phyloP scores from a whole-genome alignment of 192 early-diverging fungal species.

The Backusella westeae region DNA sequence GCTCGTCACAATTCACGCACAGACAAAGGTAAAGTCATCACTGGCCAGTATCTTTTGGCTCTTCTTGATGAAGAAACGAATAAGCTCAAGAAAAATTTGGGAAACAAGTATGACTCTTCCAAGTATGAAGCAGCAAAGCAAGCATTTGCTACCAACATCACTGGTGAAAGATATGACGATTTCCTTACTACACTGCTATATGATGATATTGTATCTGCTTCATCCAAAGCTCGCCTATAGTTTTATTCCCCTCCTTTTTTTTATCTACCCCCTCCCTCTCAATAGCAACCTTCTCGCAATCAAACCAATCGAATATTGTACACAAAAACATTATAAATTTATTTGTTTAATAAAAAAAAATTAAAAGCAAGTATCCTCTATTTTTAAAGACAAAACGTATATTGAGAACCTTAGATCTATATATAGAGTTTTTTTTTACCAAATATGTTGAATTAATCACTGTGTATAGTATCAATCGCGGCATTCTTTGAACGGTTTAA shows the following conservation, averaged over 20 bases:
- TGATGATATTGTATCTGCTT: constrained; percentile 69
- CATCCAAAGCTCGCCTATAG: constrained; percentile 28
- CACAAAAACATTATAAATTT: neutral
- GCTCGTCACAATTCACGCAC: constrained; percentile 81
- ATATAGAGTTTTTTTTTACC: too few species aligned
- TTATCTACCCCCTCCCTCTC: neutral
- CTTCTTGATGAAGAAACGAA: constrained; percentile 81
- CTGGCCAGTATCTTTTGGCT: constrained; percentile 69
- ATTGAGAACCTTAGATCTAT: too few species aligned
- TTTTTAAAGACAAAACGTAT: too few species aligned
- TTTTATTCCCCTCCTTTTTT: neutral
- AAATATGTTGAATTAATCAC: too few species aligned
- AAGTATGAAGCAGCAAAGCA: constrained; percentile 68
- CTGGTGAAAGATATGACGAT: constrained; percentile 82
- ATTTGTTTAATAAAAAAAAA: neutral
- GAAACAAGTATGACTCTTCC: constrained; percentile 61
- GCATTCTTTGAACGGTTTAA: too few species aligned
- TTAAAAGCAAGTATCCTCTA: neutral
- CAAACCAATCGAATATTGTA: neutral
- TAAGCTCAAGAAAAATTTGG: constrained; percentile 63
- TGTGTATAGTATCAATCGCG: too few species aligned
- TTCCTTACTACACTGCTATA: constrained; percentile 93
- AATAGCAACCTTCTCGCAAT: neutral
- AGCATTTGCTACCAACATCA: constrained; percentile 71
- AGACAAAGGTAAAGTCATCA: constrained; percentile 75